These are phyloP conservation scores for Aphanomyces astaci DNA, from an alignment of 352 stramenopile species.

Conservation along the genomic window DNA sequence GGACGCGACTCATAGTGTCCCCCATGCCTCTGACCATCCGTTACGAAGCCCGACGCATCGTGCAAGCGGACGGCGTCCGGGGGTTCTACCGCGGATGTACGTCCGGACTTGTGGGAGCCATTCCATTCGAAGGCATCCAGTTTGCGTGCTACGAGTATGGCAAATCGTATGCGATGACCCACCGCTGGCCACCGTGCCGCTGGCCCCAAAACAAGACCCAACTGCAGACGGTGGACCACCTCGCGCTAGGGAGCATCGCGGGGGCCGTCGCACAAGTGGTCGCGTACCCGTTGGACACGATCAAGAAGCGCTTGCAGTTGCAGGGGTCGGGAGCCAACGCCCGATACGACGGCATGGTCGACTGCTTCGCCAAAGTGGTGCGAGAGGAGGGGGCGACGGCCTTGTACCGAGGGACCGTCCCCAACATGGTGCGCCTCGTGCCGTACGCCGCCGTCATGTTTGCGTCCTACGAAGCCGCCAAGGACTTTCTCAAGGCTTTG, in stretches of 20 bases:
- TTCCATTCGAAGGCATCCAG: no score
- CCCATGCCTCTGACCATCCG: slow-evolving; percentile 25
- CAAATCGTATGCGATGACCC: slow-evolving; percentile 39
- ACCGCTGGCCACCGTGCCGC: slow-evolving; percentile 46
- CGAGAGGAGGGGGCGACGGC: slow-evolving; percentile 54
- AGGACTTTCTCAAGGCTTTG: slow-evolving; percentile 30
- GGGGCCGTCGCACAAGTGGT: slow-evolving; percentile 64
- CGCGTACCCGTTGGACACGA: slow-evolving; percentile 78
- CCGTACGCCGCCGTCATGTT: no score
- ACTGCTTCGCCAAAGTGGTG: slow-evolving; percentile 53
- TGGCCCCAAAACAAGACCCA: slow-evolving; percentile 57
- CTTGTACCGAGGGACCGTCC: slow-evolving; percentile 65
- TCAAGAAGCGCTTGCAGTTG: slow-evolving; percentile 74
- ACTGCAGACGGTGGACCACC: slow-evolving; percentile 66
- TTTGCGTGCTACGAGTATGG: slow-evolving; percentile 77
- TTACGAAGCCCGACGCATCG: slow-evolving; percentile 27
- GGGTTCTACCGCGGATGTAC: slow-evolving; percentile 69
- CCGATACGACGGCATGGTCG: slow-evolving; percentile 72
- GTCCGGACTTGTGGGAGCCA: slow-evolving; percentile 55
- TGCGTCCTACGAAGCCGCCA: slow-evolving; percentile 77
- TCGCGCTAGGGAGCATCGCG: slow-evolving; percentile 63
- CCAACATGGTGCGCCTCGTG: slow-evolving; percentile 70
- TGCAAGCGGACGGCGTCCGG: slow-evolving; percentile 47
- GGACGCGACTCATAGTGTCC: slow-evolving; percentile 71
- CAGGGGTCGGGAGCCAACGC: slow-evolving; percentile 35